These are phyloP conservation scores for Apostasia shenzhenica DNA, from an alignment of 106 monocot species.

Conservation along the genomic window DNA sequence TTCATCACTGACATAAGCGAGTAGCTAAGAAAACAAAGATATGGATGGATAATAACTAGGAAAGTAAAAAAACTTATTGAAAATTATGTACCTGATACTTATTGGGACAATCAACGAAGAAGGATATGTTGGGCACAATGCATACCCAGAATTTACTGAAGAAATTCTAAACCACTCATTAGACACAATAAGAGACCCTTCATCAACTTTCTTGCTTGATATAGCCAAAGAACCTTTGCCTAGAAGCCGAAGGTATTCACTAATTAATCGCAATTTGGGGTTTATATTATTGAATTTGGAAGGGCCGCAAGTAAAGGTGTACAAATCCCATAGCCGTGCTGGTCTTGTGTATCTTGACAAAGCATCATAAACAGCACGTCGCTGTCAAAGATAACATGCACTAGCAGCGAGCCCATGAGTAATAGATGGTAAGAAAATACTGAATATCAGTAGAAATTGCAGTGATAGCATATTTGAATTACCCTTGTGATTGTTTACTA, in stretches of 20 bases:
- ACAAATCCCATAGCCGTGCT: conserved; percentile 59
- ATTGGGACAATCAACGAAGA: conserved; percentile 76
- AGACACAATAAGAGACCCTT: conserved; percentile 32
- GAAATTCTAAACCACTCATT: conserved; percentile 82
- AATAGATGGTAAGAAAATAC: no score
- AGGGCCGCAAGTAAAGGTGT: conserved; percentile 72
- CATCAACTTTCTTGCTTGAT: conserved; percentile 18
- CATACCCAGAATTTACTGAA: conserved; percentile 47
- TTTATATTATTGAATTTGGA: conserved; percentile 49
- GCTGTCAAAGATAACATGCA: conserved; percentile 31
- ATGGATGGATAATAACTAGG: not conserved
- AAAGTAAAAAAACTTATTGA: not conserved
- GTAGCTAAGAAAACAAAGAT: not conserved
- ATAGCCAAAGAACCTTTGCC: conserved; percentile 30
- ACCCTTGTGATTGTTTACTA: not conserved
- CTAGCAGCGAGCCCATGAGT: no score
- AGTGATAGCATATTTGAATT: not conserved
- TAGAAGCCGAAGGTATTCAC: conserved; percentile 80
- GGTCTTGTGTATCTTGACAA: conserved; percentile 67
- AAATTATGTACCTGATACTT: conserved; percentile 53
- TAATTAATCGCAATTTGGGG: conserved; percentile 59
- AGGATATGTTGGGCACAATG: conserved; percentile 85
- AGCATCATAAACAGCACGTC: conserved; percentile 64
- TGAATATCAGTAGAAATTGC: not conserved
- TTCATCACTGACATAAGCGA: conserved; percentile 51